Base-by-base conservation (phyloP, 345 rosid genomes). In the Clarkia xantiana region DNA sequence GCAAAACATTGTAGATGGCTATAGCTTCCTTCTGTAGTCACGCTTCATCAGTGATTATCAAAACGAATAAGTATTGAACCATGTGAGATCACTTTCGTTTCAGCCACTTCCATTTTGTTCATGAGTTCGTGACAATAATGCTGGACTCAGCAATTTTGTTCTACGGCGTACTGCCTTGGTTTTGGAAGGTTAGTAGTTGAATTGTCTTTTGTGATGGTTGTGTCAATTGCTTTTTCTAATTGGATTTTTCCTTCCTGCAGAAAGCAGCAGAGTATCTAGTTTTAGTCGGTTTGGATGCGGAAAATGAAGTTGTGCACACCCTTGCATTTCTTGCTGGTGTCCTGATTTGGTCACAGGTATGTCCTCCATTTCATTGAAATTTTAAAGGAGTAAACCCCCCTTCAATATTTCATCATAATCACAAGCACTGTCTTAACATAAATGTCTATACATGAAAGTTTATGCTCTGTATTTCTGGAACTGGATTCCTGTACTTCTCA, bases 91-190 rank as follows among this genome's bases (percentile, higher is more conserved):
- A 66, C 57, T 55, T 62, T 22, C 45, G 17, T 69, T 65, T 45
- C 94, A 93, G 96, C 86, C 14, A 72, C 71, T 84, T 84, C 61
- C 81, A 79, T 74, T 93, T 93, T 62, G 60, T 87, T 62, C 99
- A 93, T 53, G 96, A 78, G 66, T 79, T 82, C 64, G 94, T 80
- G 60, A 78, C 94, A 20, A 84, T 82, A 53, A 66, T 82, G 63
- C 73, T 87, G 87, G 95, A 93, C 68, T 87, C 99, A 34, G 88
- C 96, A 15, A 87, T 93, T 67, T 77, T 93, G 72, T 80, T 78
- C 72, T 84, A 76, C 49, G 90, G 94, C 43, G 58, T 87, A 62
- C 67, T 93, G 68, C 96, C 96, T 57, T 87, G 94, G 99, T 77
- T 87, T 60, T 93, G 96, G 99, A 93, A 82, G 90, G 99, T 84